phyloP scores from a whole-genome alignment of 768 basidiomycete species.

The Boletus rubroflammeus region DNA sequence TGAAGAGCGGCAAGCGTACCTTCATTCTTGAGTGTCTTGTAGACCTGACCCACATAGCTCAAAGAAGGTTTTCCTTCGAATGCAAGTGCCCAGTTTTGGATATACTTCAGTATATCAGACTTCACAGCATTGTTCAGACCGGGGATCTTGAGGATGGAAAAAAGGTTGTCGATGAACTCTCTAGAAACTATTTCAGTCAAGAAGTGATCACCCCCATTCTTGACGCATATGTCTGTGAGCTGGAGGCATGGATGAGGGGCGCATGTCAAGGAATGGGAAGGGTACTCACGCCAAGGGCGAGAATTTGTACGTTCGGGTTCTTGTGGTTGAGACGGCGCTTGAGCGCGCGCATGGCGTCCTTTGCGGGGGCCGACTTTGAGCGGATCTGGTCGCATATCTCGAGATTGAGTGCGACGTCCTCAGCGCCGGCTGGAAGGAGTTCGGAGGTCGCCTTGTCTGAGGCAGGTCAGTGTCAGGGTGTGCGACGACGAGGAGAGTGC shows the following conservation, averaged over 20 bases:
- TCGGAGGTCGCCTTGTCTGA: slow-evolving; percentile 95
- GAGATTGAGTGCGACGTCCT: slow-evolving; percentile 90
- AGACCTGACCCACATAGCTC: slow-evolving; percentile 74
- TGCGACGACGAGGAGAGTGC: slow-evolving; percentile 22
- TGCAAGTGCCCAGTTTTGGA: slow-evolving; percentile 94
- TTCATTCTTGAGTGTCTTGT: slow-evolving; percentile 70
- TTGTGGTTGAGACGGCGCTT: slow-evolving; percentile 86
- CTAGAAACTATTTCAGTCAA: slow-evolving; percentile 78
- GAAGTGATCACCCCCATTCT: slow-evolving; percentile 96
- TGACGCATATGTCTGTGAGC: slow-evolving; percentile 89
- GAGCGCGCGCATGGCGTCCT: slow-evolving; percentile 84
- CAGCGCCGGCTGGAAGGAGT: slow-evolving; percentile 72
- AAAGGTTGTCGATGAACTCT: slow-evolving; percentile 92
- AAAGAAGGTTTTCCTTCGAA: slow-evolving; percentile 79
- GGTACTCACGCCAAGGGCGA: slow-evolving; percentile 74
- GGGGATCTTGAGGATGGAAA: slow-evolving; percentile 80
- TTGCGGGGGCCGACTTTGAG: slow-evolving; percentile 80
- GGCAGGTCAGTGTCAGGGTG: slow-evolving; percentile 27
- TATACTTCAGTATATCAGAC: slow-evolving; percentile 64
- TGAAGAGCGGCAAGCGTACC: slow-evolving; percentile 43
- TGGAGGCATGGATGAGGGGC: slow-evolving; percentile 29
- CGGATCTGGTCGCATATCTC: slow-evolving; percentile 97
- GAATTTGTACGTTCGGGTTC: slow-evolving; percentile 93
- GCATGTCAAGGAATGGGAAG: not conserved
- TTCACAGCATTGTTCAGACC: slow-evolving; percentile 79